Evolutionary conservation across 108 stramenopile genomes (phyloP).

Genomic region (Cyclotella choctawhatcheeana): DNA sequence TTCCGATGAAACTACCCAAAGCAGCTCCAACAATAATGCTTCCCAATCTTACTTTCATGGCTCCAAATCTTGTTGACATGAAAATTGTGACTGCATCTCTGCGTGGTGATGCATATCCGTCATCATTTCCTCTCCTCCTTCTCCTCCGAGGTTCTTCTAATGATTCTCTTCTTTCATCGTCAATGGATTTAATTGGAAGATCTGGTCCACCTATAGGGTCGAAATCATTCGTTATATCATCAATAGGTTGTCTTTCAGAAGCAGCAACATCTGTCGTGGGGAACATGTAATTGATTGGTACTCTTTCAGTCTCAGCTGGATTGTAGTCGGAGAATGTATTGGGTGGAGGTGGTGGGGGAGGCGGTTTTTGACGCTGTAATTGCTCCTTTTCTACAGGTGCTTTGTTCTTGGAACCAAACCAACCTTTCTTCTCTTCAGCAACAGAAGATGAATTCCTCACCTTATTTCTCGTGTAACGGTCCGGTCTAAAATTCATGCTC

Average conservation of each 20-base stretch:
- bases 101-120: constrained; percentile 59
- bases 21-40: constrained; percentile 59
- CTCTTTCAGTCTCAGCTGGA: constrained; percentile 46
- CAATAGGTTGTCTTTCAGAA: constrained; percentile 21
- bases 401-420: constrained; percentile 20
- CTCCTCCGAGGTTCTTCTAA: constrained; percentile 11
- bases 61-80: constrained; percentile 66
- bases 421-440: constrained; percentile 9
- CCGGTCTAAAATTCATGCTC: not conserved
- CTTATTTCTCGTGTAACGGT: constrained; percentile 3
- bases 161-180: constrained; percentile 20
- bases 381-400: not conserved
- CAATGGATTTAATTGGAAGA: constrained; percentile 22
- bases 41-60: constrained; percentile 51
- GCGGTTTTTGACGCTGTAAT: constrained; percentile 6
- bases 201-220: constrained; percentile 19
- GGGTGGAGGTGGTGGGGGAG: constrained; percentile 41
- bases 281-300: constrained; percentile 52
- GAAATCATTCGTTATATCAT: not conserved
- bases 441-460: not conserved
- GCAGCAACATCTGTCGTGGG: constrained; percentile 45
- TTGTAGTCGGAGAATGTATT: constrained; percentile 16
- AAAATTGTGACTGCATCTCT: constrained; percentile 73
- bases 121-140: constrained; percentile 38
- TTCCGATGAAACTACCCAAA: constrained; percentile 60